Evolutionary conservation across 768 basidiomycete species (phyloP).

Genomic region (Pisolithus orientalis): DNA sequence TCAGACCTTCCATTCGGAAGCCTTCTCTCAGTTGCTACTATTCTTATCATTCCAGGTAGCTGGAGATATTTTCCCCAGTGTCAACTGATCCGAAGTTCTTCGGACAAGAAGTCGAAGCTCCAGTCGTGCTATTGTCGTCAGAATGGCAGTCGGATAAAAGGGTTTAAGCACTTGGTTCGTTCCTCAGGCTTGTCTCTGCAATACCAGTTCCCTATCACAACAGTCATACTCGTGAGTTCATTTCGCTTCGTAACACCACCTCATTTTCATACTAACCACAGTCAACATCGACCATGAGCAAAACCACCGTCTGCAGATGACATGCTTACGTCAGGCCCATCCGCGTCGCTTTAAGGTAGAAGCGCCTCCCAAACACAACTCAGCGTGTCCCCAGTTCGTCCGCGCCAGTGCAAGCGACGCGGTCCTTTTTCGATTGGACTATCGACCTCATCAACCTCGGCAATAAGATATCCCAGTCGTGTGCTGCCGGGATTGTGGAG

Average conservation of each 20-base stretch:
- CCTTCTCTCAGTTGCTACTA: no score
- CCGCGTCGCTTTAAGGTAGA: not conserved
- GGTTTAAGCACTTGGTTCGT: not conserved
- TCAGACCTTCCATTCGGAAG: no score
- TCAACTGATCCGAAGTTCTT: no score
- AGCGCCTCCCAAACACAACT: slow-evolving; percentile 13
- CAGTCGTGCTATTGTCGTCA: no score
- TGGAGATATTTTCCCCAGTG: no score
- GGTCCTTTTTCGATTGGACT: not conserved
- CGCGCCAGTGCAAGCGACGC: slow-evolving; percentile 3
- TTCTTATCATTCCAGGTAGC: no score
- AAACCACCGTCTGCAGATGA: slow-evolving; percentile 6
- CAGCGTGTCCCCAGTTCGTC: slow-evolving; percentile 10
- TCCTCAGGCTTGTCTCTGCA: not conserved
- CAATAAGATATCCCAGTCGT: slow-evolving; percentile 46
- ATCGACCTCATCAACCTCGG: slow-evolving; percentile 9
- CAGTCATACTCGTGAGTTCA: no score
- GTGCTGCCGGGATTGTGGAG: slow-evolving; percentile 71
- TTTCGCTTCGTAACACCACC: not conserved
- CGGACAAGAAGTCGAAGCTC: no score
- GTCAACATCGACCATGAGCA: not conserved
- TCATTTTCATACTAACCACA: not conserved
- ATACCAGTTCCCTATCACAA: not conserved
- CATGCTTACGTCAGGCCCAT: not conserved
- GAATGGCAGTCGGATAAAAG: not conserved